Evolutionary conservation across 805 yeast species (phyloP).

Genomic region (Lipomyces spencermartinsiae): DNA sequence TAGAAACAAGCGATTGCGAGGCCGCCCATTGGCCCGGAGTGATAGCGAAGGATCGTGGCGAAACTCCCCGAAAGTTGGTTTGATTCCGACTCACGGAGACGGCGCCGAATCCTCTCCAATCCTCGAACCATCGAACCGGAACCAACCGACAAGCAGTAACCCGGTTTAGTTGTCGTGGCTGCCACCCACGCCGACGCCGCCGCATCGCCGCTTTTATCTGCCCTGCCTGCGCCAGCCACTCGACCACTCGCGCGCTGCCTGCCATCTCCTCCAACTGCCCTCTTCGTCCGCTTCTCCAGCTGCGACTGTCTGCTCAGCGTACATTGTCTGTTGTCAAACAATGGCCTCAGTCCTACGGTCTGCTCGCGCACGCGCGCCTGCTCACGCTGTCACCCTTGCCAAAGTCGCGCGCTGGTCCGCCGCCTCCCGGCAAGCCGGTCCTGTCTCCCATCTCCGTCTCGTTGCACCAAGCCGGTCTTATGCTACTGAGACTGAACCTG

Average conservation of each 20-base stretch:
- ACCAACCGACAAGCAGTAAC: too few relatives aligned
- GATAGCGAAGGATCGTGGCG: too few relatives aligned
- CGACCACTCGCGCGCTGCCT: neutral
- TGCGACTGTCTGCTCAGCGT: neutral
- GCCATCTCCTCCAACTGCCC: neutral
- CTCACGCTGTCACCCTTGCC: neutral
- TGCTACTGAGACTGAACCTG: neutral
- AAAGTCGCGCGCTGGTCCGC: neutral
- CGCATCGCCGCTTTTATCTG: neutral
- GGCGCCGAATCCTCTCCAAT: too few relatives aligned
- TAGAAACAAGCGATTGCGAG: too few relatives aligned
- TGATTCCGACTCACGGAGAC: too few relatives aligned
- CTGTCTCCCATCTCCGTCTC: neutral
- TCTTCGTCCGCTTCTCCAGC: neutral
- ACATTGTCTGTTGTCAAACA: neutral
- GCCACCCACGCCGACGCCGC: neutral
- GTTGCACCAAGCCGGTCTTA: conserved; percentile 9
- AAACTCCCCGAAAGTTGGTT: too few relatives aligned
- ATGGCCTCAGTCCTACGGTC: conserved; percentile 4
- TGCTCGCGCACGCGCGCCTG: neutral
- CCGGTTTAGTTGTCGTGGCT: neutral
- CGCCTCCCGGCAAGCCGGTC: neutral
- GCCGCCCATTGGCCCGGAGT: too few relatives aligned
- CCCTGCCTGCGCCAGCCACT: neutral
- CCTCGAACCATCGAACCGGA: too few relatives aligned